These are phyloP conservation scores for Apiospora malaysiana DNA, from an alignment of 2,329 filamentous ascomycete genomes.

Conservation along the genomic window DNA sequence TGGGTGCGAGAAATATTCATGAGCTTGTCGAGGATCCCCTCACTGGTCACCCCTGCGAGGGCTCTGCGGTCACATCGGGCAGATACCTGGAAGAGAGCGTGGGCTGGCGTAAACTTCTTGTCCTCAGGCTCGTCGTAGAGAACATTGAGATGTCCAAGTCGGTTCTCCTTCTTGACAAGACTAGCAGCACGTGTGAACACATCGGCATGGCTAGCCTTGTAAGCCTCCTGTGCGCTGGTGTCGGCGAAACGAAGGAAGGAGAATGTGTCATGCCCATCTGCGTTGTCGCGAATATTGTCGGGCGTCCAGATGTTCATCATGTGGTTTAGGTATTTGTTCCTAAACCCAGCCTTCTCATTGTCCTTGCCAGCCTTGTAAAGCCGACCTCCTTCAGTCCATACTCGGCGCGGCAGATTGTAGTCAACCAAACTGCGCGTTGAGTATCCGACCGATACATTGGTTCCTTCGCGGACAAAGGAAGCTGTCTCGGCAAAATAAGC, in stretches of 20 bases:
- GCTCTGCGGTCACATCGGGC: slow-evolving; percentile 70
- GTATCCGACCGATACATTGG: slow-evolving; percentile 79
- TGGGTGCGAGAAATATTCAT: slow-evolving; percentile 76
- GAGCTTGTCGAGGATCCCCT: slow-evolving; percentile 76
- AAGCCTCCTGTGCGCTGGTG: slow-evolving; percentile 74
- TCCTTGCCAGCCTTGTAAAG: slow-evolving; percentile 74
- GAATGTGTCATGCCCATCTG: slow-evolving; percentile 70
- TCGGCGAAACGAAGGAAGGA: slow-evolving; percentile 92
- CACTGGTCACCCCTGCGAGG: slow-evolving; percentile 70
- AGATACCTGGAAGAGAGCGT: slow-evolving; percentile 82
- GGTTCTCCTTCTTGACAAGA: slow-evolving; percentile 58
- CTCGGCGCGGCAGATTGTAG: slow-evolving; percentile 78
- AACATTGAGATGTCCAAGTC: slow-evolving; percentile 70
- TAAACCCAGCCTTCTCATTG: slow-evolving; percentile 80
- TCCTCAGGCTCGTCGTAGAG: slow-evolving; percentile 72
- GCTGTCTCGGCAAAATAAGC: slow-evolving; percentile 93
- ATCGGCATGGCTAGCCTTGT: slow-evolving; percentile 70
- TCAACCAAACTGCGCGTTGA: slow-evolving; percentile 87
- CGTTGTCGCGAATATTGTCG: slow-evolving; percentile 73
- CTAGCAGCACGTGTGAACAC: slow-evolving; percentile 77
- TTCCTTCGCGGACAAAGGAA: slow-evolving; percentile 90
- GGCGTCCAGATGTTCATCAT: slow-evolving; percentile 91
- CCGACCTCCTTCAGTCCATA: slow-evolving; percentile 83
- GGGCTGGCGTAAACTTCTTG: slow-evolving; percentile 69
- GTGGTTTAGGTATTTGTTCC: slow-evolving; percentile 75